A percentile compares a stretch with the other conserved stretches of the same genome.
Conservation (phyloP, 1,284 basidiomycete genomes). For the Irpex sp. region DNA sequence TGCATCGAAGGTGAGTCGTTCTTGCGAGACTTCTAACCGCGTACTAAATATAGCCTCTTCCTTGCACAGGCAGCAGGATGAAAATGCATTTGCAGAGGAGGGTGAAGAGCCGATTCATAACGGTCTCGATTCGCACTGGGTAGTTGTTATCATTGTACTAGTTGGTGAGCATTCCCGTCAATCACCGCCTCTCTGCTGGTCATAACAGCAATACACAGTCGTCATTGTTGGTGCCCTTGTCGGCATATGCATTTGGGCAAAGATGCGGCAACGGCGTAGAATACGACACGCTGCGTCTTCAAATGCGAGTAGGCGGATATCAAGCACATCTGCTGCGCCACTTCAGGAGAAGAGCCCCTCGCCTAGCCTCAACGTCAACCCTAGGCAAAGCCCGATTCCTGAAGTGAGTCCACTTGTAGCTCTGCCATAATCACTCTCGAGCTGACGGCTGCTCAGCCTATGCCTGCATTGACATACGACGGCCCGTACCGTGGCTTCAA, state of each 20-base stretch:
- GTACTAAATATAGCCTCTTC: not conserved
- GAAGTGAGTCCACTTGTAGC: not conserved
- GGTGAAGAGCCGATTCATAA: not conserved
- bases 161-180: constrained; percentile 3
- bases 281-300: not conserved
- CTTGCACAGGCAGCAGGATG: not conserved
- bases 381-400: not conserved
- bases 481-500: not conserved
- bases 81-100: not conserved
- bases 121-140: constrained; percentile 4
- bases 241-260: constrained; percentile 5
- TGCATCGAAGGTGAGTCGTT: not conserved
- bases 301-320: not conserved
- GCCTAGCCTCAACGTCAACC: not conserved
- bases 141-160: constrained; percentile 6
- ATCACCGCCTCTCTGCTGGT: not conserved
- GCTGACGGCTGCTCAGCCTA: not conserved
- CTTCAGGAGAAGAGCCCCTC: not conserved
- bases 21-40: not conserved
- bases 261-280: constrained; percentile 7
- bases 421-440: not conserved
- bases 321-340: not conserved
- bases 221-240: constrained; percentile 7
- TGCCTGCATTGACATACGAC: not conserved
- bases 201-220: not conserved